Percentiles rank a stretch among this genome's conserved stretches.
Conservation (phyloP, 2,329 filamentous ascomycete species). For the Fusarium avenaceum region DNA sequence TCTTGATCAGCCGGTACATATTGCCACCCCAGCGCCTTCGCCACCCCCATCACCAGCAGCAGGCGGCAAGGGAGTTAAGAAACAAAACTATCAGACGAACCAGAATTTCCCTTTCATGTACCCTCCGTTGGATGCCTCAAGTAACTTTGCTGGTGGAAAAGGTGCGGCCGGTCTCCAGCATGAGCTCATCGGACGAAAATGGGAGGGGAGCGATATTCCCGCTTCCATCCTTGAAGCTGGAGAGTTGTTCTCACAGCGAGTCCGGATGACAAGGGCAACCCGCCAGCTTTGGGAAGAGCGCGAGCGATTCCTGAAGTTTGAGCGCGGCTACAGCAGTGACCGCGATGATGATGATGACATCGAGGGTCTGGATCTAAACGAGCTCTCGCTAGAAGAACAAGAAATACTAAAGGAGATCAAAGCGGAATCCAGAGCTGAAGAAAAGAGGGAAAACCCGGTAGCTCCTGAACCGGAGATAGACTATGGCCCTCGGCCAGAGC, state of each 20-base stretch:
- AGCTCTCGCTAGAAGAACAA: constrained; percentile 58
- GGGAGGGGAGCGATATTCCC: constrained; percentile 95
- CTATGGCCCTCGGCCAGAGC: constrained; percentile 63
- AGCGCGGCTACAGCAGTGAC: constrained; percentile 83
- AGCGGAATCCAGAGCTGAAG: constrained; percentile 52
- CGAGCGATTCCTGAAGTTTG: constrained; percentile 90
- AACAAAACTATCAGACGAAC: constrained; percentile 99
- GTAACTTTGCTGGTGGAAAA: constrained; percentile 91
- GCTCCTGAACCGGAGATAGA: constrained; percentile 52
- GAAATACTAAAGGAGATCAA: constrained; percentile 58
- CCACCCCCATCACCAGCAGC: constrained; percentile 90
- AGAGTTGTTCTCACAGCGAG: constrained; percentile 88
- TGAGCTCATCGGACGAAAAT: constrained; percentile 82
- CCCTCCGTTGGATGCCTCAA: constrained; percentile 88
- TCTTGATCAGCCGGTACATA: constrained; percentile 95
- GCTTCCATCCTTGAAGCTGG: constrained; percentile 96
- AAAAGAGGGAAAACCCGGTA: constrained; percentile 40
- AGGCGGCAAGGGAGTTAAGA: constrained; percentile 94
- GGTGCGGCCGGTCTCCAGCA: constrained; percentile 86
- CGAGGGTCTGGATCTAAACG: constrained; percentile 62
- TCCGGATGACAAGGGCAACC: constrained; percentile 91
- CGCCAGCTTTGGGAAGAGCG: constrained; percentile 95
- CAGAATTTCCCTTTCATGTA: constrained; percentile 99
- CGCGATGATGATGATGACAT: constrained; percentile 62
- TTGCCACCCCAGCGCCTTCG: constrained; percentile 96